Evolutionary conservation across 352 stramenopile species (phyloP).

Genomic region (Globisporangium rhizosaccharum): DNA sequence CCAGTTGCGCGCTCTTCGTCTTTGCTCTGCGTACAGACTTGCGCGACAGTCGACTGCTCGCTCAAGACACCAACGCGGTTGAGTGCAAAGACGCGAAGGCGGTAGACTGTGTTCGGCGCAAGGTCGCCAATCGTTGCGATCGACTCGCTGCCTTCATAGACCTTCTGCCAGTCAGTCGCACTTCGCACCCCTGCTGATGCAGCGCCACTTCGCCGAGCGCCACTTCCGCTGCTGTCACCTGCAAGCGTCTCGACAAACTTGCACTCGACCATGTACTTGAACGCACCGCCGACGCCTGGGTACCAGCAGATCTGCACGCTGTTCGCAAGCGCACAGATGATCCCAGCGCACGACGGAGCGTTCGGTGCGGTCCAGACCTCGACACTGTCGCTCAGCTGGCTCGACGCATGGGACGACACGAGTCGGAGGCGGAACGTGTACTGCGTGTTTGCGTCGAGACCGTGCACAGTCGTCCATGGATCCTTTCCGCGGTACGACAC

Average conservation of each 20-base stretch:
- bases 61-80: constrained; percentile 60
- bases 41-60: constrained; percentile 69
- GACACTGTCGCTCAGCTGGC: constrained; percentile 66
- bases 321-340: constrained; percentile 50
- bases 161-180: constrained; percentile 50
- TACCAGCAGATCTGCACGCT: constrained; percentile 79
- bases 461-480: constrained; percentile 31
- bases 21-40: constrained; percentile 70
- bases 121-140: constrained; percentile 60
- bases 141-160: constrained; percentile 78
- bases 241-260: constrained; percentile 62
- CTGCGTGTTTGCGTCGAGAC: constrained; percentile 76
- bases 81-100: constrained; percentile 74
- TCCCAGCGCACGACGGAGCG: constrained; percentile 42
- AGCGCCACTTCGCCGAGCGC: background rate
- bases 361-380: constrained; percentile 62
- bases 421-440: constrained; percentile 83
- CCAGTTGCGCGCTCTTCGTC: constrained; percentile 44
- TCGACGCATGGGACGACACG: constrained; percentile 72
- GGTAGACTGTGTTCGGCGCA: constrained; percentile 77
- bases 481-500: constrained; percentile 76
- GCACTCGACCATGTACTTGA: constrained; percentile 72
- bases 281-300: constrained; percentile 53
- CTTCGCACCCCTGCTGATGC: constrained; percentile 1
- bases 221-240: constrained; percentile 2